Base-by-base conservation (phyloP, 192 early-diverging fungal species). In the Dispira simplex region DNA sequence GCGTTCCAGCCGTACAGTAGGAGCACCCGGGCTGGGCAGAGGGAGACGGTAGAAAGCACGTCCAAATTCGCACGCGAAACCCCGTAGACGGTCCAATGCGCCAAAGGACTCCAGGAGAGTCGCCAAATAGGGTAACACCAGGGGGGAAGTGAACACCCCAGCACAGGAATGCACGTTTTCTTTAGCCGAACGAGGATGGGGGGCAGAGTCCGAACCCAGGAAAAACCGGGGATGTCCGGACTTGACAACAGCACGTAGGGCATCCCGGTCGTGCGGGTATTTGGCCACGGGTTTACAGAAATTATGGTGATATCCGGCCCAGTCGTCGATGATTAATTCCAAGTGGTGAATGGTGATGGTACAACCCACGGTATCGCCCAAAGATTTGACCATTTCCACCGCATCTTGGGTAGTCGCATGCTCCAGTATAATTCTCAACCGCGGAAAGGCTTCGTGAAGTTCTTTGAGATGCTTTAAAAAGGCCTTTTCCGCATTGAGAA, bases 261-360 rank as follows among this genome's bases (percentile, higher is more conserved):
- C 96, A 10, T 85, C 77, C 11, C 96, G 85, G 68, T 98, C 96
- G 52, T 82, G 81, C 12, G 91, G 93, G 68, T 76, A 95, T 75
- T 98, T 98, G 32, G 96, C 96, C 23, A 98, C 96, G 32, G 96
- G 96, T 75, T 98, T 98, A 80, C 96, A 98, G 73, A 92, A 98
- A 72, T 93, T 83, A 67, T 98, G 96, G 63, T 85, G 86, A 20
- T 27, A 32, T 8, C 94, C 96, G 28, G 96, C 96, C 96, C 96
- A 98, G 73, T 98, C 94, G 68, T 98, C 96, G 0, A 95, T 87
- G 32, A 89, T 79, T 16, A 98, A 73, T 55, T 87, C 76, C 66
- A 98, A 71, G 70, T 98, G 94, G 74, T 98, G 96, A 6, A 95
- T 86, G 1, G 96, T 98, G 67, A 98, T 95, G 12, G 86, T 89